These are phyloP conservation scores for Penicillium robsamsonii DNA, from an alignment of 495 filamentous ascomycete species.

Conservation along the genomic window DNA sequence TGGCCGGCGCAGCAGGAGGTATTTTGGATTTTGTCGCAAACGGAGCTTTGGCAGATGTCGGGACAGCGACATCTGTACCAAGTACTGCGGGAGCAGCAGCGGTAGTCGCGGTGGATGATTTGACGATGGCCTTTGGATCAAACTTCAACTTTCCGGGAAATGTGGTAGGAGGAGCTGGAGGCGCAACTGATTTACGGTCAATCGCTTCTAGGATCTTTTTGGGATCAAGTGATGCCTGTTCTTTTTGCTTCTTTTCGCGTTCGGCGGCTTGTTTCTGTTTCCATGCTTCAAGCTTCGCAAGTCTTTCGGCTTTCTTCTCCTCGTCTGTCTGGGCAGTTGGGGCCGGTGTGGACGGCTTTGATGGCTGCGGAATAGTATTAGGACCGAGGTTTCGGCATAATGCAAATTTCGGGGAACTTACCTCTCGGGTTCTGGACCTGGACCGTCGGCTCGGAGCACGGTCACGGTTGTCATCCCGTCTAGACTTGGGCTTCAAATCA, in stretches of 20 bases:
- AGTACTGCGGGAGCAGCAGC: conserved; percentile 47
- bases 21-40: conserved; percentile 39
- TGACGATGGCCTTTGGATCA: conserved; percentile 82
- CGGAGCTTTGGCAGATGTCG: conserved; percentile 50
- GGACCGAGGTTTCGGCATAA: neutral
- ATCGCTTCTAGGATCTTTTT: conserved; percentile 71
- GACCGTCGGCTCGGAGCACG: conserved; percentile 46
- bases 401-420: conserved; percentile 30
- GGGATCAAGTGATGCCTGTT: conserved; percentile 59
- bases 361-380: conserved; percentile 27
- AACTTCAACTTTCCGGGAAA: conserved; percentile 90
- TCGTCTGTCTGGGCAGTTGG: conserved; percentile 64
- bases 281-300: conserved; percentile 87
- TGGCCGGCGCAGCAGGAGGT: conserved; percentile 48
- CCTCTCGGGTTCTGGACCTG: conserved; percentile 51
- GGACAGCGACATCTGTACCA: conserved; percentile 61
- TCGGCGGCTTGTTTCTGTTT: conserved; percentile 83
- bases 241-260: conserved; percentile 72
- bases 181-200: conserved; percentile 62
- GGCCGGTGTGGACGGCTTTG: conserved; percentile 49
- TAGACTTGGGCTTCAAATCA: conserved; percentile 68
- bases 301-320: conserved; percentile 78
- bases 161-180: conserved; percentile 46
- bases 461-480: conserved; percentile 63
- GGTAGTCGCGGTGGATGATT: conserved; percentile 38